Evolutionary conservation across 495 filamentous ascomycete genomes (phyloP).

Genomic region (Penicillium roqueforti): DNA sequence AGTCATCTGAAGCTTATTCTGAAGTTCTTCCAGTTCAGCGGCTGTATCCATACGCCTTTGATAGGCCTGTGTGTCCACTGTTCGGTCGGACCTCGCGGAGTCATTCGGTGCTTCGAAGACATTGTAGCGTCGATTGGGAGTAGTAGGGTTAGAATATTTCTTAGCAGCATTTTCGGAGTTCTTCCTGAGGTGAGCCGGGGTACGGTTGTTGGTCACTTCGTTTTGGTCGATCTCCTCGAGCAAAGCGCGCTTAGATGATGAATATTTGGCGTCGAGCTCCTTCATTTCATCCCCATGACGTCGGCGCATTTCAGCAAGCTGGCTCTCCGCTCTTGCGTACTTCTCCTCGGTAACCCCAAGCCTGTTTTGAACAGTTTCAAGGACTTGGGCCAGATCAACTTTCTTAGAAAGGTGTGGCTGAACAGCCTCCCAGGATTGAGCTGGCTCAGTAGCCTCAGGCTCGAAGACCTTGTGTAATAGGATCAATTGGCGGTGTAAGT

Average conservation of each 20-base stretch:
- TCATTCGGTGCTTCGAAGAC: conserved; percentile 62
- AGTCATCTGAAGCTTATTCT: conserved; percentile 90
- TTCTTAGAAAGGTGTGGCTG: conserved; percentile 57
- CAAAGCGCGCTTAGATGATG: conserved; percentile 64
- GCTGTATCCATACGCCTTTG: conserved; percentile 89
- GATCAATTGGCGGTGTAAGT: conserved; percentile 73
- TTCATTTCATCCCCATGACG: conserved; percentile 68
- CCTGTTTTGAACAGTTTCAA: conserved; percentile 85
- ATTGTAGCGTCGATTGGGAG: conserved; percentile 67
- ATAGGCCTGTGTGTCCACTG: conserved; percentile 83
- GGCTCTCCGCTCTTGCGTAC: conserved; percentile 75
- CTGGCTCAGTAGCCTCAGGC: conserved; percentile 61
- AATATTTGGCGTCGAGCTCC: conserved; percentile 67
- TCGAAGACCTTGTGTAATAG: conserved; percentile 82
- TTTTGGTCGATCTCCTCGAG: conserved; percentile 88
- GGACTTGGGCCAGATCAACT: conserved; percentile 78
- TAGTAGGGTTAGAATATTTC: conserved; percentile 68
- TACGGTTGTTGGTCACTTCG: conserved; percentile 69
- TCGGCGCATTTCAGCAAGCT: conserved; percentile 72
- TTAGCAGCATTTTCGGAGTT: conserved; percentile 63
- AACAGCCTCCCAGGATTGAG: conserved; percentile 59
- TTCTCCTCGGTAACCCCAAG: conserved; percentile 82
- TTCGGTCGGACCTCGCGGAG: conserved; percentile 81
- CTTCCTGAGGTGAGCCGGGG: conserved; percentile 70
- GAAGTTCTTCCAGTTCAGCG: conserved; percentile 84